Conservation (phyloP, 116 monocot species). For the Dioscorea cayenensis region DNA sequence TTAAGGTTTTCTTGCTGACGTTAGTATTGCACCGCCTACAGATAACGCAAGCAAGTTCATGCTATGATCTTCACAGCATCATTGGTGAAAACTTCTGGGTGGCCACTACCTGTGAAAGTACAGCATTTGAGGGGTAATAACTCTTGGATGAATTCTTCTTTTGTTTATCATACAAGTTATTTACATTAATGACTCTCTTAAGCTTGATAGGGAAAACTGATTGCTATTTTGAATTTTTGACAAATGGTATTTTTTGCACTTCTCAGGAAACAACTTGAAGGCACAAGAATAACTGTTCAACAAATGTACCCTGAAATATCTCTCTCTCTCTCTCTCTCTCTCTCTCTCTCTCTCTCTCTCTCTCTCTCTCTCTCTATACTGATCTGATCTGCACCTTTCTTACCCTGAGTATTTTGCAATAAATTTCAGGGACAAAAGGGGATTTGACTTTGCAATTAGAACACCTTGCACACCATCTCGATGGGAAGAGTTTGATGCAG, state of each 20-base stretch:
- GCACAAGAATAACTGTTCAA: constrained; percentile 81
- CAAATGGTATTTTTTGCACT: background rate
- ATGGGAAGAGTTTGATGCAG: constrained; percentile 79
- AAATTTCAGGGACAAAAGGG: constrained; percentile 60
- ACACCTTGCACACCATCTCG: constrained; percentile 92
- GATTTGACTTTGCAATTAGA: constrained; percentile 92
- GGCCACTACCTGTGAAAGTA: constrained; percentile 60
- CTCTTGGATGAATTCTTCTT: background rate
- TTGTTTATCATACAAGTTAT: background rate
- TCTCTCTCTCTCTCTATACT: background rate
- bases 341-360: background rate
- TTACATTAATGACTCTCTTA: background rate
- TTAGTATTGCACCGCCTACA: constrained; percentile 14
- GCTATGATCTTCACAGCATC: constrained; percentile 64
- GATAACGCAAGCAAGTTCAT: constrained; percentile 64
- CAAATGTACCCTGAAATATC: constrained; percentile 40
- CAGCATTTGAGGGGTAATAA: constrained; percentile 72
- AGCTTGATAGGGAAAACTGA: background rate
- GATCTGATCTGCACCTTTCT: too few species aligned
- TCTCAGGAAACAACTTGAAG: constrained; percentile 74
- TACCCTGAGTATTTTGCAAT: constrained; percentile 2
- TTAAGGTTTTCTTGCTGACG: background rate
- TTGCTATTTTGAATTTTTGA: background rate
- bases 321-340: background rate
- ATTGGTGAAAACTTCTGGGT: constrained; percentile 97